These are phyloP conservation scores for Coniochaeta ligniaria DNA, from an alignment of 2,329 filamentous ascomycete species.

Conservation along the genomic window DNA sequence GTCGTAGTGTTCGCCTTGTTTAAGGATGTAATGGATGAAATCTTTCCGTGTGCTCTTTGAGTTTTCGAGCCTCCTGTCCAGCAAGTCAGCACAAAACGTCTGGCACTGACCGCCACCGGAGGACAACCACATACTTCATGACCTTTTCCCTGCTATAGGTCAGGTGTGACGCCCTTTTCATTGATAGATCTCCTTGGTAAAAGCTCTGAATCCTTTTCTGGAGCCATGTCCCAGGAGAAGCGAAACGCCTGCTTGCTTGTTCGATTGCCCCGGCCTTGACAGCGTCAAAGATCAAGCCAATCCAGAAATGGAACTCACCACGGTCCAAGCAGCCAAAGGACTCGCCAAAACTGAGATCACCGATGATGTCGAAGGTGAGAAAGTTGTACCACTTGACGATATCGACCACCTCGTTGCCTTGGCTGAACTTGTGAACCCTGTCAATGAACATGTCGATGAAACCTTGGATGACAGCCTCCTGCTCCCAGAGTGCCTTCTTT, in stretches of 20 bases:
- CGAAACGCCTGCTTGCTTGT: neutral
- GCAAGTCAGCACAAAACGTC: neutral
- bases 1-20: conserved; percentile 9
- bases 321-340: conserved; percentile 30
- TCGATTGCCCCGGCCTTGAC: conserved; percentile 13
- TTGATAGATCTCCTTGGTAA: conserved; percentile 3
- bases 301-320: conserved; percentile 21
- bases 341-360: conserved; percentile 38
- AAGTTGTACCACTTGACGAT: conserved; percentile 16
- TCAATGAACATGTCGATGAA: conserved; percentile 21
- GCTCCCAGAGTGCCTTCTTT: conserved; percentile 17
- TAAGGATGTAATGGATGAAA: conserved; percentile 11
- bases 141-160: conserved; percentile 7
- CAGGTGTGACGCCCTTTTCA: conserved; percentile 6
- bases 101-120: neutral
- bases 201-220: conserved; percentile 5
- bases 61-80: conserved; percentile 3
- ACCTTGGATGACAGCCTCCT: conserved; percentile 21
- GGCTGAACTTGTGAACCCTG: conserved; percentile 10
- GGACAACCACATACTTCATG: conserved; percentile 2
- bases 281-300: conserved; percentile 15
- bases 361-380: conserved; percentile 33
- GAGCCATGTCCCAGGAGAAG: conserved; percentile 3
- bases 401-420: conserved; percentile 5
- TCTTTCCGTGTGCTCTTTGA: conserved; percentile 9